These are phyloP conservation scores for Phytopythium delawarense DNA, from an alignment of 352 stramenopile species.

Conservation along the genomic window DNA sequence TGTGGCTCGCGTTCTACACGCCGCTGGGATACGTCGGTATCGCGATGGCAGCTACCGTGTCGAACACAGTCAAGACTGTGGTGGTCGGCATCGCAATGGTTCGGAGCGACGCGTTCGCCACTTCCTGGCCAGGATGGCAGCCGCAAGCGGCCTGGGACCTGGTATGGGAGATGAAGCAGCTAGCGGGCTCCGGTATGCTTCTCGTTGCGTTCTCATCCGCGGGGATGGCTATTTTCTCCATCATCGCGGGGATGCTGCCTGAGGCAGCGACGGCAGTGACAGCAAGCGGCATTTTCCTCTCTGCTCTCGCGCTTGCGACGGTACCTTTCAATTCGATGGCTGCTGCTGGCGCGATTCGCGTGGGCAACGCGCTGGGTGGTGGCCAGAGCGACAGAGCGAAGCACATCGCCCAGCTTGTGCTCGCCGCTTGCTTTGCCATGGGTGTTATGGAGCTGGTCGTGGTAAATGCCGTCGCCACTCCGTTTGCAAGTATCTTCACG, in stretches of 20 bases:
- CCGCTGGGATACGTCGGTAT: constrained; percentile 29
- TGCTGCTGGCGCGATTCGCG: constrained; percentile 8
- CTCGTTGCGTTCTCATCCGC: constrained; percentile 3
- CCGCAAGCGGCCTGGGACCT: constrained; percentile 10
- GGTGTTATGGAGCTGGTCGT: not conserved
- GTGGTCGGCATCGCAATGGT: constrained; percentile 12
- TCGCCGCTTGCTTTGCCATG: not conserved
- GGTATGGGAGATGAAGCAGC: constrained; percentile 4
- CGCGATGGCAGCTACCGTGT: constrained; percentile 11
- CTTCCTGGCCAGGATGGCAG: constrained; percentile 30
- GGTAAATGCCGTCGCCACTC: constrained; percentile 2
- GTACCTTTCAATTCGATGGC: constrained; percentile 5
- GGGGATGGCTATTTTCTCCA: constrained; percentile 7
- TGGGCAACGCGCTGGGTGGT: constrained; percentile 17
- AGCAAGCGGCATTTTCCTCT: constrained; percentile 16
- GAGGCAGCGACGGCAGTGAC: constrained; percentile 16
- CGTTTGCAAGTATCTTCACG: constrained; percentile 14
- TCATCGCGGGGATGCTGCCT: constrained; percentile 15
- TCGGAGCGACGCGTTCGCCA: constrained; percentile 16
- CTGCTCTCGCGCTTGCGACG: not conserved
- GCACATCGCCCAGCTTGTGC: not conserved
- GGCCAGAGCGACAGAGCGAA: constrained; percentile 10
- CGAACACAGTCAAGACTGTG: constrained; percentile 12
- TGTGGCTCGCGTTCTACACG: constrained; percentile 26
- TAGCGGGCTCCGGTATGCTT: constrained; percentile 7